Conservation (phyloP, 1,284 basidiomycete genomes). For the Polyporus tsugae region DNA sequence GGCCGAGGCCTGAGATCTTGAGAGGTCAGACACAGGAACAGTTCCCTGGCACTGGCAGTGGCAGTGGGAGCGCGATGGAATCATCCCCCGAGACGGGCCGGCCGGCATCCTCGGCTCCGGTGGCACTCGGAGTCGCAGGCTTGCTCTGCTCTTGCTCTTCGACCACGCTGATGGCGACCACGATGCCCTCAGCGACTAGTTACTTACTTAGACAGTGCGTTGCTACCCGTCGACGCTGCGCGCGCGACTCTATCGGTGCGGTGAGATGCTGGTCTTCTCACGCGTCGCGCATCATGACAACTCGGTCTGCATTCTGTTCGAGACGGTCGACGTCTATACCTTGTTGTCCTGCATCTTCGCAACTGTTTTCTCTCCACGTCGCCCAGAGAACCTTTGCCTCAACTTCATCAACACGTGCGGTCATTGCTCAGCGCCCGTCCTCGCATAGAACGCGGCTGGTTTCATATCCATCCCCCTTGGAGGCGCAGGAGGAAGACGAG, state of each 20-base stretch:
- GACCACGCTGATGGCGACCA: not conserved
- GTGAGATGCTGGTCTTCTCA: not conserved
- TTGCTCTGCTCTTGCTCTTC: not conserved
- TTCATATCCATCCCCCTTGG: constrained; percentile 32
- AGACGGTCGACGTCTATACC: not conserved
- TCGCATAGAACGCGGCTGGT: constrained; percentile 33
- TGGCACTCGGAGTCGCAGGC: too few species aligned
- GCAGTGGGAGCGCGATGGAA: not conserved
- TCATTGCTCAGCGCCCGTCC: constrained; percentile 34
- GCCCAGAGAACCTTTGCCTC: constrained; percentile 31
- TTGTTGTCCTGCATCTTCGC: not conserved
- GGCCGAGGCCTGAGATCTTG: not conserved
- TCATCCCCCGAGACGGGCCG: not conserved
- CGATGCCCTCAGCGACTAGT: constrained; percentile 21
- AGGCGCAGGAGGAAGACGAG: constrained; percentile 31
- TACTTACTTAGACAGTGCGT: constrained; percentile 20
- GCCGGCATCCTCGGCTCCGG: not conserved
- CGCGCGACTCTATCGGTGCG: not conserved
- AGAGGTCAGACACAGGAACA: not conserved
- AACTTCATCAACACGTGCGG: constrained; percentile 29
- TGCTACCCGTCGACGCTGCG: too few species aligned
- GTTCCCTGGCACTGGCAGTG: not conserved
- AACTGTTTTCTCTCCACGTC: not conserved
- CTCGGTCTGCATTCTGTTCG: not conserved
- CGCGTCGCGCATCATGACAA: not conserved